A percentile compares a stretch with the other conserved stretches of the same genome.
Evolutionary conservation across 2,329 filamentous ascomycete species (phyloP).

Genomic region (Penicillium sp.): DNA sequence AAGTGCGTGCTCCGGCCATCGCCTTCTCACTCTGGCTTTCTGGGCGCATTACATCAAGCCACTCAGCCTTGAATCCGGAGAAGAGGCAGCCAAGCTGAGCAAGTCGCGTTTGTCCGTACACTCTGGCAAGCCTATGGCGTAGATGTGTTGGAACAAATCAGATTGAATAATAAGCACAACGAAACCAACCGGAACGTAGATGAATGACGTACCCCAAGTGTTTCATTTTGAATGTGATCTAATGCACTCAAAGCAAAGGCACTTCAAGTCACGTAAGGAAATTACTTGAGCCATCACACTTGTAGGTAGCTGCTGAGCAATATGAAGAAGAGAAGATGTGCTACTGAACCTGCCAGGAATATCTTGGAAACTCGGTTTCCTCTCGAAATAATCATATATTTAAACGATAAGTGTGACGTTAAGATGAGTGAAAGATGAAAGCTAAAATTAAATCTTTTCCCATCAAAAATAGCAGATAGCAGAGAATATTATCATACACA

Average conservation of each 20-base stretch:
- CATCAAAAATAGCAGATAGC: too few relatives aligned
- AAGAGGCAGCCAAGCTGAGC: constrained; percentile 44
- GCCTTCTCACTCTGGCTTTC: constrained; percentile 46
- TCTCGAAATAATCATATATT: not conserved
- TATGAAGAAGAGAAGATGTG: not conserved
- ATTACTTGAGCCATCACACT: not conserved
- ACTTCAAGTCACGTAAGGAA: not conserved
- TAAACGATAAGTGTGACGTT: too few relatives aligned
- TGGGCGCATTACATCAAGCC: constrained; percentile 46
- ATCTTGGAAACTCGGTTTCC: not conserved
- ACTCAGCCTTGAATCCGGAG: constrained; percentile 49
- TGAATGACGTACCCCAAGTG: not conserved
- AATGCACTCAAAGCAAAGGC: too few relatives aligned
- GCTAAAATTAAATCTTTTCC: too few relatives aligned
- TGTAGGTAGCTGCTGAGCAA: not conserved
- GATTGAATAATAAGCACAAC: not conserved
- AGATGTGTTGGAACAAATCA: constrained; percentile 46
- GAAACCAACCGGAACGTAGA: not conserved
- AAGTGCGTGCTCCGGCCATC: not conserved
- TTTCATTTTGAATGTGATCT: not conserved
- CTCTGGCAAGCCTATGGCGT: constrained; percentile 49
- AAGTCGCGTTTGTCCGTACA: constrained; percentile 54
- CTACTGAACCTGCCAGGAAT: not conserved
- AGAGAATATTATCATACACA: too few relatives aligned
- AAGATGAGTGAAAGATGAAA: too few relatives aligned